Percentiles rank a stretch among this genome's conserved stretches.
Evolutionary conservation across 768 basidiomycete genomes (phyloP).

Genomic region (Aureoboletus auriporus): DNA sequence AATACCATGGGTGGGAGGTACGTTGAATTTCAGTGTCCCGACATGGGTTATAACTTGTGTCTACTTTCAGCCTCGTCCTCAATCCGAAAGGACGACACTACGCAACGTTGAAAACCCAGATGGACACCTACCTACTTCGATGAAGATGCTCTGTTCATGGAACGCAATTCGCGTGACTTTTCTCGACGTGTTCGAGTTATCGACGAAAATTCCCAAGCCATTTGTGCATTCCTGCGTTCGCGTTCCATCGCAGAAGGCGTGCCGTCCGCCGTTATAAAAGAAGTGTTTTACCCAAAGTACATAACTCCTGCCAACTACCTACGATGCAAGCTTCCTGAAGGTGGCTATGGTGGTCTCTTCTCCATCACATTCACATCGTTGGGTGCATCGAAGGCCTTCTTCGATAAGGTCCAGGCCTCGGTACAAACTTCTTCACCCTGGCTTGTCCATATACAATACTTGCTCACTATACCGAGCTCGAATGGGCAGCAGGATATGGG

Average conservation of each 20-base stretch:
- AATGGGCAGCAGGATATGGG: conserved; percentile 87
- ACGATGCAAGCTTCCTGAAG: conserved; percentile 51
- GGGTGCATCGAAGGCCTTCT: conserved; percentile 73
- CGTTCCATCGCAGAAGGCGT: conserved; percentile 45
- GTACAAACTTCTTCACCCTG: conserved; percentile 95
- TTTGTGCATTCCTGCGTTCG: conserved; percentile 74
- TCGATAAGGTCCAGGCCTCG: conserved; percentile 86
- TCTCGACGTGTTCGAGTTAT: conserved; percentile 66
- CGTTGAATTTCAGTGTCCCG: conserved; percentile 18
- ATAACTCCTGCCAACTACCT: conserved; percentile 68
- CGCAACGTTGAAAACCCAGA: conserved; percentile 52
- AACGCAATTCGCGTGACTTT: conserved; percentile 97
- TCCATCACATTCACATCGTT: conserved; percentile 76
- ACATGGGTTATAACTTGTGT: background rate
- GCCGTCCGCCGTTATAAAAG: conserved; percentile 54
- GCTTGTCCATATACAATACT: conserved; percentile 92
- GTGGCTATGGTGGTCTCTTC: conserved; percentile 83
- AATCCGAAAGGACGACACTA: conserved; percentile 80
- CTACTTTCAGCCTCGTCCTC: conserved; percentile 64
- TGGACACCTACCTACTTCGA: conserved; percentile 71
- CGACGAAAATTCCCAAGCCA: conserved; percentile 76
- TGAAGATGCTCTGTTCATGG: conserved; percentile 95
- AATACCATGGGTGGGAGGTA: conserved; percentile 99
- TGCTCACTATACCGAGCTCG: conserved; percentile 85
- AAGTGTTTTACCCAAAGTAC: conserved; percentile 90